Percentiles rank a stretch among this genome's conserved stretches.
phyloP scores from a whole-genome alignment of 2,329 filamentous ascomycete species.

The Diplodia sapinea region DNA sequence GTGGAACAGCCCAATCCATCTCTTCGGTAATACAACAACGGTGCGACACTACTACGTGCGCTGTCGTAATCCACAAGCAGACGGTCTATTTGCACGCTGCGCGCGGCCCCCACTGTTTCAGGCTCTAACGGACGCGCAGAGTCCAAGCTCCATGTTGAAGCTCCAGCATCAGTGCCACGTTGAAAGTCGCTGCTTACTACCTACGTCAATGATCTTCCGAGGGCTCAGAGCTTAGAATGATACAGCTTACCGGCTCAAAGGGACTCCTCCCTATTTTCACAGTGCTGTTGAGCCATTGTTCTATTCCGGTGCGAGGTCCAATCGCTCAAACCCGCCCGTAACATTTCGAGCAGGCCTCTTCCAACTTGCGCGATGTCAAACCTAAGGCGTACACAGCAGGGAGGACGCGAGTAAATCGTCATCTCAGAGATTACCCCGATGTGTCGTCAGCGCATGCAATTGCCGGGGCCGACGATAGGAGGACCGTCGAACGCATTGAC shows the following conservation, averaged over 20 bases:
- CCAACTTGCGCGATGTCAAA: not conserved
- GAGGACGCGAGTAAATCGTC: not conserved
- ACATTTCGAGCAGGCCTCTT: not conserved
- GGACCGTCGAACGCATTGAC: not conserved
- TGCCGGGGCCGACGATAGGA: not conserved
- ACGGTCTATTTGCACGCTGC: not conserved
- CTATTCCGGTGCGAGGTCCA: not conserved
- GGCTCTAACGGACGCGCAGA: not conserved
- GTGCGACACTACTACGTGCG: not conserved
- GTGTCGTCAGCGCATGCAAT: not conserved
- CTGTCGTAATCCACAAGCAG: not conserved
- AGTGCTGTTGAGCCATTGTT: not conserved
- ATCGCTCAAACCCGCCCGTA: constrained; percentile 1
- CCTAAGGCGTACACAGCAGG: not conserved
- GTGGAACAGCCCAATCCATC: not conserved
- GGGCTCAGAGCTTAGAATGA: constrained; percentile 1
- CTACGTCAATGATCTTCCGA: not conserved
- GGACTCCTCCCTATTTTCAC: not conserved
- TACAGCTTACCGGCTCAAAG: not conserved
- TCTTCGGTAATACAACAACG: not conserved
- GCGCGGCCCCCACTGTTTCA: not conserved
- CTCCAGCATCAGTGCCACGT: not conserved
- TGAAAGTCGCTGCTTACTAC: not conserved
- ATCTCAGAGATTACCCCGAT: not conserved
- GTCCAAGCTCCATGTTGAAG: not conserved